Percentiles rank a stretch among this genome's conserved stretches.
Conservation (phyloP, 2,329 filamentous ascomycete species). For the Colletotrichum sp. region DNA sequence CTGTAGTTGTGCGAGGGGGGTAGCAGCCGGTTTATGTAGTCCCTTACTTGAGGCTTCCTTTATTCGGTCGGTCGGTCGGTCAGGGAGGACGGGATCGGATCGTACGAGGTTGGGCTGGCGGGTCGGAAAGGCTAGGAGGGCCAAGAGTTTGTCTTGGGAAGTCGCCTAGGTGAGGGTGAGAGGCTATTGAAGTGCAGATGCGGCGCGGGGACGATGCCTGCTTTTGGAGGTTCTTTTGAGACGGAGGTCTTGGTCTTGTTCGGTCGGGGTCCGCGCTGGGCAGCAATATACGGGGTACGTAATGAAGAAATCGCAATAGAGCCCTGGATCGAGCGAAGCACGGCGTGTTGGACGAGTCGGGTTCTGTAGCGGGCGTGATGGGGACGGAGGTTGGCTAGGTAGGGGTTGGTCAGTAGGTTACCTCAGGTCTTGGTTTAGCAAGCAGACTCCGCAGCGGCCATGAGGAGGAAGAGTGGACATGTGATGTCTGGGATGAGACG, state of each 20-base stretch:
- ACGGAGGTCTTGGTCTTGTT: neutral
- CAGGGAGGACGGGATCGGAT: neutral
- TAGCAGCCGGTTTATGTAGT: neutral
- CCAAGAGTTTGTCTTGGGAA: neutral
- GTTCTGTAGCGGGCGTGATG: slow-evolving; percentile 2
- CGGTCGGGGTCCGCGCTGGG: neutral
- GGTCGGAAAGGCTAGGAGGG: slow-evolving; percentile 12
- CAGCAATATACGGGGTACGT: neutral
- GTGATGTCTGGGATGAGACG: slow-evolving; percentile 19
- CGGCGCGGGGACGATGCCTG: slow-evolving; percentile 7
- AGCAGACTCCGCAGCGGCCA: neutral
- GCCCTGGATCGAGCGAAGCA: neutral
- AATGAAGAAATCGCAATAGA: neutral
- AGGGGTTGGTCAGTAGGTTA: neutral
- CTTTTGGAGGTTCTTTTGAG: neutral
- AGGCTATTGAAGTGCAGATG: neutral
- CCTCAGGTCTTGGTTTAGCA: neutral
- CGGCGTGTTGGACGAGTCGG: neutral
- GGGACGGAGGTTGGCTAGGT: neutral
- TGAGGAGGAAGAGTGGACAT: slow-evolving; percentile 3
- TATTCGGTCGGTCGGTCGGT: neutral
- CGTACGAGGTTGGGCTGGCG: slow-evolving; percentile 14
- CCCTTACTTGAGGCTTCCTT: neutral
- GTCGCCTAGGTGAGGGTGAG: neutral
- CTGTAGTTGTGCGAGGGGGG: neutral